These are phyloP conservation scores for Xylaria sp. DNA, from an alignment of 495 filamentous ascomycete genomes.

Conservation along the genomic window DNA sequence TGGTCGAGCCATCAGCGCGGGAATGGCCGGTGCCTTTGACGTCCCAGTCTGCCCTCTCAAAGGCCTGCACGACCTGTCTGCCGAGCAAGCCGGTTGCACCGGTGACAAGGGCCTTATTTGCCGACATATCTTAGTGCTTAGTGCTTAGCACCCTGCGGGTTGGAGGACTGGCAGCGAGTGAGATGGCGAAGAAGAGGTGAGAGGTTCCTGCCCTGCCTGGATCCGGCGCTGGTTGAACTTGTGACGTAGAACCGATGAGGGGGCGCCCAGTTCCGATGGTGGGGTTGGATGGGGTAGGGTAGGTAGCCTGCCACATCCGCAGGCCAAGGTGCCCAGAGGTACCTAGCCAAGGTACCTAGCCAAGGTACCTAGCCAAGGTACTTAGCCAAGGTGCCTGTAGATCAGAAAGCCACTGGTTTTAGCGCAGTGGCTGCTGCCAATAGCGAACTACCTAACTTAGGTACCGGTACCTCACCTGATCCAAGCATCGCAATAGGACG, in stretches of 20 bases:
- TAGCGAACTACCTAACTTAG: neutral
- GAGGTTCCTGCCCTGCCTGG: neutral
- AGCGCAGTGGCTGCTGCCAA: neutral
- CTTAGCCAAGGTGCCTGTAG: constrained; percentile 3
- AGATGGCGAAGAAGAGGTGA: neutral
- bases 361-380: neutral
- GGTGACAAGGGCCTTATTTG: constrained; percentile 73
- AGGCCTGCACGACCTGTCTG: constrained; percentile 77
- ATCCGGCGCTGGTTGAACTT: neutral
- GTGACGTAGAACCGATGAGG: constrained; percentile 21
- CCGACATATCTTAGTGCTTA: constrained; percentile 34
- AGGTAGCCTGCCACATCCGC: neutral
- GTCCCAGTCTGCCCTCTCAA: constrained; percentile 73
- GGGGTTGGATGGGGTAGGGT: neutral
- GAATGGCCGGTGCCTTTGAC: constrained; percentile 80
- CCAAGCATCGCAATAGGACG: neutral
- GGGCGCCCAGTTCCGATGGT: neutral
- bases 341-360: neutral
- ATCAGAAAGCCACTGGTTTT: neutral
- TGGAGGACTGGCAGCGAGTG: neutral
- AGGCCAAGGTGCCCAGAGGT: neutral
- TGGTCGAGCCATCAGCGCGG: constrained; percentile 72
- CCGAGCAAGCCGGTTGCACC: constrained; percentile 87
- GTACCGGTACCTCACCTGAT: too few species aligned
- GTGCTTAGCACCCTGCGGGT: too few species aligned